Base-by-base conservation (phyloP, 2,329 filamentous ascomycete species). In the Ilyonectria destructans region DNA sequence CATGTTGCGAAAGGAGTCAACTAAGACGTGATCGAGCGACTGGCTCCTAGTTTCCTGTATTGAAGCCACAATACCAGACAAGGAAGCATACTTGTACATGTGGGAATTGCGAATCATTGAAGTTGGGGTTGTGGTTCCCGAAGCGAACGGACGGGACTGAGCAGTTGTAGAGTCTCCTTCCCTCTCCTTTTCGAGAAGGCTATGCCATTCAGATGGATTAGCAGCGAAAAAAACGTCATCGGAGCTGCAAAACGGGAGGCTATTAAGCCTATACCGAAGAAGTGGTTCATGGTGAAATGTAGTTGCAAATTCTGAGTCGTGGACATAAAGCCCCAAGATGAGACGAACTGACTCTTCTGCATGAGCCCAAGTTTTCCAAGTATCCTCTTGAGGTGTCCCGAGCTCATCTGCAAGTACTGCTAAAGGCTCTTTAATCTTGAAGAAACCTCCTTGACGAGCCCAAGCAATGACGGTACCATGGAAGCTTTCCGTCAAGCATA, bases 381-480 rank as follows among this genome's bases (percentile, higher is more conserved):
- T 13, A 9, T 9, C 15, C 15, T n/a, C 37, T n/a, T n/a, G 17
- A 6, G 33, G 33, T 35, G 33, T 23, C 21, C 21, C 21, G 33
- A 35, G 33, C 8, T 9, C 9, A 13, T 35, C 33, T 8, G 33
- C 6, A 23, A 23, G 21, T 5, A 13, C 33, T 35, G 21, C n/a
- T 6, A 59, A 19, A 37, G 55, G 35, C 8, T 65, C 56, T 17
- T 45, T 60, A 21, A 54, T 56, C 43, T 61, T 23, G 45, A 59
- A 63, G 6, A 65, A 55, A 13, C 65, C 65, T 21, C 33, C 65
- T 58, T 65, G 65, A 21, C 61, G 65, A 5, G 65, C 61, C 65
- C 65, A 68, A n/a, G 65, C 60, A 35, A 68, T 68, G 48, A 68
- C 21, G 9, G 65, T 68, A 15, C 65, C 65, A 46, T 68, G 65